phyloP scores from a whole-genome alignment of 2,329 filamentous ascomycete species.

The Aureobasidium vineae region DNA sequence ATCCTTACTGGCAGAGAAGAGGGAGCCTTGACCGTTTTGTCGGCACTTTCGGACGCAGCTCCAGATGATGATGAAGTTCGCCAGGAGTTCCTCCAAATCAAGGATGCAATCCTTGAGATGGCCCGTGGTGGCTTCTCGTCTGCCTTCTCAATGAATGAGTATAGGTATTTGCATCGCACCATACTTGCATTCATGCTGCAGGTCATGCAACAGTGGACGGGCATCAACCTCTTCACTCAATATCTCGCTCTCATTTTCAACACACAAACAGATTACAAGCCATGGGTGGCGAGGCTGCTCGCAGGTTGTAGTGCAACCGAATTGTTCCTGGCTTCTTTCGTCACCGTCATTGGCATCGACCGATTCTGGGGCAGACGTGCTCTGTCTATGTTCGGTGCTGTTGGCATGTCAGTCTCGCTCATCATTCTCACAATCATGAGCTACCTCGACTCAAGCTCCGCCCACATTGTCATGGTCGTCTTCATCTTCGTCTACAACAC shows the following conservation, averaged over 20 bases:
- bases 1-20: slow-evolving; percentile 39
- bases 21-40: slow-evolving; percentile 38
- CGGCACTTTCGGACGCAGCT: slow-evolving; percentile 40
- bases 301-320: slow-evolving; percentile 43
- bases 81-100: slow-evolving; percentile 35
- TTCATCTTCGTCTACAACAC: slow-evolving; percentile 64
- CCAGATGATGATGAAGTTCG: slow-evolving; percentile 37
- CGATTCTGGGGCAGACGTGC: slow-evolving; percentile 39
- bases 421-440: slow-evolving; percentile 40
- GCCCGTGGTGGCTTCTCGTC: slow-evolving; percentile 34
- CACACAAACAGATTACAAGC: slow-evolving; percentile 36
- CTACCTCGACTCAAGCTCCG: slow-evolving; percentile 51
- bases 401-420: slow-evolving; percentile 48
- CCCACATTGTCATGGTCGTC: slow-evolving; percentile 63
- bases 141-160: slow-evolving; percentile 42
- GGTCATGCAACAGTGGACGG: slow-evolving; percentile 47
- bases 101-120: slow-evolving; percentile 42
- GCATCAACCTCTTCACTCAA: slow-evolving; percentile 44
- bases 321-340: slow-evolving; percentile 53
- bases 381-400: slow-evolving; percentile 38
- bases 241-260: slow-evolving; percentile 47
- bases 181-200: slow-evolving; percentile 47
- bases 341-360: slow-evolving; percentile 47
- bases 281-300: slow-evolving; percentile 37
- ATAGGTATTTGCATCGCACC: slow-evolving; percentile 47